These are phyloP conservation scores for Bryum argenteum DNA, from an alignment of 225 moss, liverwort and hornwort genomes.

Conservation along the genomic window DNA sequence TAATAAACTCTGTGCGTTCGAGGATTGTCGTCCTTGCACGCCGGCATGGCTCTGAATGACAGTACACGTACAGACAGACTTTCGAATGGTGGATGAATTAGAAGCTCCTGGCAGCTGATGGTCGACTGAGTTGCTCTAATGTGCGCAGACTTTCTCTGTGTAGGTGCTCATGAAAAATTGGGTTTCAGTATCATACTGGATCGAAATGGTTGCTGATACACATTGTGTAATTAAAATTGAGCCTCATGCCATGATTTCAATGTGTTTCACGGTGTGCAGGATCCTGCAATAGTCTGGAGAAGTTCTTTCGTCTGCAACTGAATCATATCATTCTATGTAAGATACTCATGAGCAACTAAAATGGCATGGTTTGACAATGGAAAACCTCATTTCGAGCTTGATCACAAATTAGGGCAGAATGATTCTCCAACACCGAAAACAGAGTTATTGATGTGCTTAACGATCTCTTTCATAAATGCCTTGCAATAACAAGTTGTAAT, in stretches of 20 bases:
- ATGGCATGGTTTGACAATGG: no score
- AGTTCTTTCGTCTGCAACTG: no score
- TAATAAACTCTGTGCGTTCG: background rate
- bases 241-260: background rate
- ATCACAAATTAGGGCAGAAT: background rate
- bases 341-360: no score
- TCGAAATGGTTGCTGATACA: background rate
- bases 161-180: background rate
- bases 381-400: background rate
- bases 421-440: background rate
- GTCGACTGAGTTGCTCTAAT: background rate
- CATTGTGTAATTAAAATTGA: background rate
- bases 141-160: background rate
- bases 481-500: conserved; percentile 16
- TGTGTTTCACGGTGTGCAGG: no score
- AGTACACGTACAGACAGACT: background rate
- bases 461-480: background rate
- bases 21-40: conserved; percentile 12
- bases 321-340: no score
- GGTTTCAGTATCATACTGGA: no score
- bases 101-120: conserved; percentile 15
- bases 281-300: no score
- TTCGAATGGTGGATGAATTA: background rate
- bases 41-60: background rate
- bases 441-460: background rate